Evolutionary conservation across 257 asterid species (phyloP).

Genomic region (Avicennia marina): DNA sequence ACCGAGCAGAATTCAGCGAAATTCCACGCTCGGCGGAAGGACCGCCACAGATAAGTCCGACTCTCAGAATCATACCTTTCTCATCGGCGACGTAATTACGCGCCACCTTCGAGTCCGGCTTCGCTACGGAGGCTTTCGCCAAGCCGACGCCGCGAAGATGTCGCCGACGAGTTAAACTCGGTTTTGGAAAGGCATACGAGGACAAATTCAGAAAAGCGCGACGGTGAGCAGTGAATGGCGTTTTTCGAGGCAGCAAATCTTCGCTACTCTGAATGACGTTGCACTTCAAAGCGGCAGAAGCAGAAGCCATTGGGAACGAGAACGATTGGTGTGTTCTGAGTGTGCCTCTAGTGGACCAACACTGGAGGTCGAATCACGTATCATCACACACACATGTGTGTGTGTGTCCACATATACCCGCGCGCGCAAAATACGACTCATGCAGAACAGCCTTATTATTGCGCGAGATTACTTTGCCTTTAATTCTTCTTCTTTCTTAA

Average conservation of each 20-base stretch:
- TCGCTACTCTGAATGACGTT: slow-evolving; percentile 1
- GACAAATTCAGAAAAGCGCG: slow-evolving; percentile 16
- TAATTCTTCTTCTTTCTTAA: too few species aligned
- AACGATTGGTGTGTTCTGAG: too few species aligned
- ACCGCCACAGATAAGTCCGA: slow-evolving; percentile 80
- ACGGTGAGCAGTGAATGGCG: background rate
- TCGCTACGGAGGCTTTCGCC: slow-evolving; percentile 27
- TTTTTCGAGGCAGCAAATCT: slow-evolving; percentile 1
- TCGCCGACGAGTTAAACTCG: background rate
- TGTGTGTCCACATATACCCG: too few species aligned
- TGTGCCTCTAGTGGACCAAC: too few species aligned
- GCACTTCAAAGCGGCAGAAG: too few species aligned
- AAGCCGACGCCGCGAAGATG: slow-evolving; percentile 24
- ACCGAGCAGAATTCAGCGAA: slow-evolving; percentile 81
- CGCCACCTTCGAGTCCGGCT: slow-evolving; percentile 23
- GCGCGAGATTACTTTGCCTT: too few species aligned
- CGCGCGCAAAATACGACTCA: too few species aligned
- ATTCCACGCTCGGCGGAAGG: slow-evolving; percentile 92
- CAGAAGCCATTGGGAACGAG: too few species aligned
- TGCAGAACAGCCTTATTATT: too few species aligned
- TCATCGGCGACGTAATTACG: slow-evolving; percentile 20
- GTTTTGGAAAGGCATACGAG: background rate
- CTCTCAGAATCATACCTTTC: slow-evolving; percentile 45
- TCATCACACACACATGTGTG: too few species aligned
- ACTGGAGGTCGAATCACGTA: too few species aligned